phyloP scores from a whole-genome alignment of 139 green algal species.

The Chlamydomonas incerta region DNA sequence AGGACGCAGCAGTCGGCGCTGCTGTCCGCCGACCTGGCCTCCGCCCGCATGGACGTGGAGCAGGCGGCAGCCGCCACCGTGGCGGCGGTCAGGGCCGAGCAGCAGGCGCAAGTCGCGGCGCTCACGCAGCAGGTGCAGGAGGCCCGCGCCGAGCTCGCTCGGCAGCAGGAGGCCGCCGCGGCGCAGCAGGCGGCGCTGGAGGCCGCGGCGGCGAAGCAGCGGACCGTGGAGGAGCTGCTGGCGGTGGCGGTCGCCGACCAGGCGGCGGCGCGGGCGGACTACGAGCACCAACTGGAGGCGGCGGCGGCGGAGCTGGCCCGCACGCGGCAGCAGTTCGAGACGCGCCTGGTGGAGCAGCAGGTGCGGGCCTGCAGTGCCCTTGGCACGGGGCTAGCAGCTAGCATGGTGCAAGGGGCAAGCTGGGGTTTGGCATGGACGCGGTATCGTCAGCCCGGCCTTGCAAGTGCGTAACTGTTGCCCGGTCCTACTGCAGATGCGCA shows the following conservation, averaged over 20 bases:
- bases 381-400: too few relatives aligned
- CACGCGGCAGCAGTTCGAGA: conserved; percentile 10
- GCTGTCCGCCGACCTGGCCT: background rate
- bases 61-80: background rate
- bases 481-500: background rate
- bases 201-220: background rate
- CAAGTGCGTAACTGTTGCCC: too few relatives aligned
- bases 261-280: background rate
- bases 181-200: background rate
- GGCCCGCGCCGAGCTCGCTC: background rate
- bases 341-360: conserved; percentile 12
- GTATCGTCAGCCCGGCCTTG: too few relatives aligned
- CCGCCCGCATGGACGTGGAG: background rate
- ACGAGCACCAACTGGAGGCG: background rate
- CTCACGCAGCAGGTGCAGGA: conserved; percentile 4
- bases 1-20: background rate
- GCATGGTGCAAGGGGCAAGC: too few relatives aligned
- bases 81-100: background rate
- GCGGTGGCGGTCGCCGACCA: background rate
- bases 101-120: background rate
- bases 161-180: background rate
- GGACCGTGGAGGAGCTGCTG: background rate
- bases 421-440: too few relatives aligned
- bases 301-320: conserved; percentile 5
- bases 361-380: too few relatives aligned